Evolutionary conservation across 2,329 filamentous ascomycete species (phyloP), one percentile per base, ranked within the genome.

Genomic region (Scedosporium minutisporum): DNA sequence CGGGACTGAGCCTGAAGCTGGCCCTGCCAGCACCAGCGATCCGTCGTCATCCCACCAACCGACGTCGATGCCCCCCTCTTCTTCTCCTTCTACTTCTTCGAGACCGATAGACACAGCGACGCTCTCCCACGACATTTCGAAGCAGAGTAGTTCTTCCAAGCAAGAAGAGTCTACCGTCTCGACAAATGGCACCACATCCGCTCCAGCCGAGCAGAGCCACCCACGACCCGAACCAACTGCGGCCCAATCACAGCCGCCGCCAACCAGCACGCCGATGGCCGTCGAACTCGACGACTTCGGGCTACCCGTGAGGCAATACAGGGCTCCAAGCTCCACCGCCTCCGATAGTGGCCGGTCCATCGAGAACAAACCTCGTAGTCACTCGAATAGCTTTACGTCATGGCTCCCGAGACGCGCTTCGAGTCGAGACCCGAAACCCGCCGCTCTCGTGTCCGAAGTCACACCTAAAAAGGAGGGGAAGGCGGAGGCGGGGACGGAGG

Each of bases 281-380:
- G 29, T 41, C 42, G 46, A 61, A 33, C 60, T 42, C 1, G 60
- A 61, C 33, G 60, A 61, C 14, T 61, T 61, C 42, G 60, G 60
- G n/a, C 60, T 61, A n/a, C 60, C 60, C 16, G 42, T 61, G 42
- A 61, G 46, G 48, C 60, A 55, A 57, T 61, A 57, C 42, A 48
- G 23, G 9, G 25, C 60, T 33, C 46, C 46, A 33, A 55, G 29
- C 60, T 23, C 60, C 12, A 6, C 48, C 16, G 29, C 60, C 33
- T 55, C 60, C 4, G 60, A 44, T 6, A 33, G 59, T 16, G 59
- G 59, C 16, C 44, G 46, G 14, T 61, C 44, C 16, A 23, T 55
- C 6, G 44, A 61, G 1, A 38, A 53, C 21, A 14, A 61, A 21
- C 16, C 44, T 12, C 42, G 27, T 16, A 51, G 44, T 48, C 59